Conservation (phyloP, 352 stramenopile genomes). For the Phytophthora crassamura region DNA sequence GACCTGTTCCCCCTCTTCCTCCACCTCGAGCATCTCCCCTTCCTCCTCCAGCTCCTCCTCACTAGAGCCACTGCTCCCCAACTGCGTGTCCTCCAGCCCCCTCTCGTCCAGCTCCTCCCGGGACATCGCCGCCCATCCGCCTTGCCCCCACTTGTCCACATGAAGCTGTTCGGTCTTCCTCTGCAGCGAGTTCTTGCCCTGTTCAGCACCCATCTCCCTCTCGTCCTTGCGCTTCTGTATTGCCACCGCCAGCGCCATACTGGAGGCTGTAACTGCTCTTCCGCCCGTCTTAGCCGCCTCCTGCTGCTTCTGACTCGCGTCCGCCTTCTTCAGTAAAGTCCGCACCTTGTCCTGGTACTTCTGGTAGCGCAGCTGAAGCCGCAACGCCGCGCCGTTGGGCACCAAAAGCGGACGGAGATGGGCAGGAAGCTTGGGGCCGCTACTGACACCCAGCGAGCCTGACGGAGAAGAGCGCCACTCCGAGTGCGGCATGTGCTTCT, state of each 20-base stretch:
- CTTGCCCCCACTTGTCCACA: conserved; percentile 14
- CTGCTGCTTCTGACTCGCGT: conserved; percentile 44
- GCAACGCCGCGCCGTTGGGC: conserved; percentile 51
- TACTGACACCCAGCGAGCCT: conserved; percentile 14
- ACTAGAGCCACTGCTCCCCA: conserved; percentile 2
- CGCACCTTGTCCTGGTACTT: conserved; percentile 77
- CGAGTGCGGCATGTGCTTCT: conserved; percentile 43
- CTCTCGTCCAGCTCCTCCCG: background rate
- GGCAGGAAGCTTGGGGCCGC: conserved; percentile 30
- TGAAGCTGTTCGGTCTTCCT: conserved; percentile 11
- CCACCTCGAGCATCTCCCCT: background rate
- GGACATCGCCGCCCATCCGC: conserved; percentile 7
- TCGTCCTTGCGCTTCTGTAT: conserved; percentile 46
- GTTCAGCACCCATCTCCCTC: conserved; percentile 16
- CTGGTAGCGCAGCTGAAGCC: conserved; percentile 80
- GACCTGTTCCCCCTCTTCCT: background rate
- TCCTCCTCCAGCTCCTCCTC: background rate
- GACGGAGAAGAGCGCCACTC: conserved; percentile 32
- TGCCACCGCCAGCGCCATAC: conserved; percentile 65
- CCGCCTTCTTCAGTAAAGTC: conserved; percentile 61
- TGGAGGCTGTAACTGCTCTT: conserved; percentile 54
- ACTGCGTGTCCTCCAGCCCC: background rate
- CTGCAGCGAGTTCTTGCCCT: conserved; percentile 14
- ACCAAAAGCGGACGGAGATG: conserved; percentile 47
- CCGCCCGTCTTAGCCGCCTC: conserved; percentile 29